These are phyloP conservation scores for Lachnellula hyalina DNA, from an alignment of 2,329 filamentous ascomycete species.

Conservation along the genomic window DNA sequence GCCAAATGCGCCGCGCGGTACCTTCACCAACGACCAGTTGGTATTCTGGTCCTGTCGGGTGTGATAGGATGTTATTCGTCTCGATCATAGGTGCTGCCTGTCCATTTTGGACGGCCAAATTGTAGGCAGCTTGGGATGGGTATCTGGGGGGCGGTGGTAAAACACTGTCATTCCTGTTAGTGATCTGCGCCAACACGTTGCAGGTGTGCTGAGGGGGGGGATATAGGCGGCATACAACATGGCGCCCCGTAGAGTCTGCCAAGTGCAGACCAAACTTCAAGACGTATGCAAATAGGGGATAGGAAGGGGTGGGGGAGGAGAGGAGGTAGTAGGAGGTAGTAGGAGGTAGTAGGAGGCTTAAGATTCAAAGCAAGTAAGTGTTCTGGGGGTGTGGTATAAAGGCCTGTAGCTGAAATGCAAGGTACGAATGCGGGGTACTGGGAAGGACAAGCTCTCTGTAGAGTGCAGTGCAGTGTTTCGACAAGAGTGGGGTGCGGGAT, in stretches of 20 bases:
- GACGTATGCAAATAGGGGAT: conserved; percentile 21
- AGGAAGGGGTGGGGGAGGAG: background rate
- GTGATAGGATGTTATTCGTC: conserved; percentile 83
- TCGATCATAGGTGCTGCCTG: conserved; percentile 74
- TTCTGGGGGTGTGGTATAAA: background rate
- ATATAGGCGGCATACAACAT: conserved; percentile 30
- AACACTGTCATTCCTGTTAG: conserved; percentile 46
- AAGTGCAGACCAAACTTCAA: conserved; percentile 40
- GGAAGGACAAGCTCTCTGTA: background rate
- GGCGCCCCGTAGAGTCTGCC: conserved; percentile 12
- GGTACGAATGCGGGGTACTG: conserved; percentile 1
- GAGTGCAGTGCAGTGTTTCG: background rate
- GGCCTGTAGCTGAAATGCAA: background rate
- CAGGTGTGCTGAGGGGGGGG: background rate
- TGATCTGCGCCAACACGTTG: conserved; percentile 5
- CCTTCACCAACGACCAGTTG: conserved; percentile 93
- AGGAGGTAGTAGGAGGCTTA: background rate
- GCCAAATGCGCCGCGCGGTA: conserved; percentile 30
- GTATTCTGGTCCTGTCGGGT: conserved; percentile 76
- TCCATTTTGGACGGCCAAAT: conserved; percentile 64
- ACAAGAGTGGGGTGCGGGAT: background rate
- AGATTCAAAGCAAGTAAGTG: background rate
- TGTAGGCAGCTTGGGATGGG: conserved; percentile 66
- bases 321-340: background rate
- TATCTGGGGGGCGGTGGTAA: conserved; percentile 82